These are phyloP conservation scores for Mucor indicus DNA, from an alignment of 371 early-diverging fungal genomes.

Conservation along the genomic window DNA sequence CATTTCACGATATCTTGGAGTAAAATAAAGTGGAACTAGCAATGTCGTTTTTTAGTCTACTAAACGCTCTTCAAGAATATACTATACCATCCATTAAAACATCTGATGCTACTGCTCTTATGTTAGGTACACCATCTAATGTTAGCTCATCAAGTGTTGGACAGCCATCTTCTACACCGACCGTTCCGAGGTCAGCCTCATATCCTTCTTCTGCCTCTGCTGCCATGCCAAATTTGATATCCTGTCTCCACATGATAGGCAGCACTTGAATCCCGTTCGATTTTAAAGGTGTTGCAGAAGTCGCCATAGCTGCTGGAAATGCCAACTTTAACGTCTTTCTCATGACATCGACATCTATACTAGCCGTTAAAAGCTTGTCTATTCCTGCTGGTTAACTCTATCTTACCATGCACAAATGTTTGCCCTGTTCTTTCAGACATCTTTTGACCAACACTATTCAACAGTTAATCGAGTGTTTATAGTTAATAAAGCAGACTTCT, in stretches of 20 bases:
- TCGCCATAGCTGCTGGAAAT: conserved; percentile 27
- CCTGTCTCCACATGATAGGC: conserved; percentile 82
- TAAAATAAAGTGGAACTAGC: conserved; percentile 79
- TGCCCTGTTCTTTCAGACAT: conserved; percentile 69
- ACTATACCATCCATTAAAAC: conserved; percentile 80
- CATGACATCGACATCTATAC: conserved; percentile 70
- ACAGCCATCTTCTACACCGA: conserved; percentile 55
- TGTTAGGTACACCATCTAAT: conserved; percentile 77
- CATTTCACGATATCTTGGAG: conserved; percentile 73
- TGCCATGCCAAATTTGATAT: conserved; percentile 71
- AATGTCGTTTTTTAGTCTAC: not conserved
- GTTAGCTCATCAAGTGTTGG: conserved; percentile 75
- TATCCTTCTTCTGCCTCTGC: conserved; percentile 36
- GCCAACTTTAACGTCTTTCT: conserved; percentile 64
- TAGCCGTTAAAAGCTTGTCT: too few species aligned
- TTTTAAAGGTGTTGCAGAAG: conserved; percentile 21
- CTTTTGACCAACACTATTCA: conserved; percentile 74
- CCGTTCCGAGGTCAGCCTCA: conserved; percentile 55
- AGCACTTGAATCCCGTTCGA: conserved; percentile 72
- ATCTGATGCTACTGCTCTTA: conserved; percentile 78
- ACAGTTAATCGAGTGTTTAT: too few species aligned
- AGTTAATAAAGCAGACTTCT: too few species aligned
- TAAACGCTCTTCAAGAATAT: not conserved
- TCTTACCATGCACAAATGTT: conserved; percentile 71
- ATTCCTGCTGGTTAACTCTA: too few species aligned